A percentile compares a stretch with the other conserved stretches of the same genome.
Conservation (phyloP, 2,329 filamentous ascomycete species). For the Microdochium trichocladiopsis region DNA sequence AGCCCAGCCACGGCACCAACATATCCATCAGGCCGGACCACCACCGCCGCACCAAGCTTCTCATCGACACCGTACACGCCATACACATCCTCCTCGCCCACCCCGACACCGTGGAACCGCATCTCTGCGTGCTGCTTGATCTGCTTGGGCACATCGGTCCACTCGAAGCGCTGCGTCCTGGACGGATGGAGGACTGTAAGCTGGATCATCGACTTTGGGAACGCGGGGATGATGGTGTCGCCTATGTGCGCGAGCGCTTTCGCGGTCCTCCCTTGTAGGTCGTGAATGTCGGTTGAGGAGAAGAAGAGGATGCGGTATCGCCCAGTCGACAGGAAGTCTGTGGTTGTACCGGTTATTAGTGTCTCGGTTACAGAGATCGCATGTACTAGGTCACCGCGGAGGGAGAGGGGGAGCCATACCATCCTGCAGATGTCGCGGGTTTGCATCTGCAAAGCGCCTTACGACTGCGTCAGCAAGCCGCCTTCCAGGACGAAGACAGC, state of each 20-base stretch:
- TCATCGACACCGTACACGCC: slow-evolving; percentile 8
- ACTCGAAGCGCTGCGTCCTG: slow-evolving; percentile 6
- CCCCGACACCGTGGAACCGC: slow-evolving; percentile 9
- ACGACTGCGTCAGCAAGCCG: slow-evolving; percentile 15
- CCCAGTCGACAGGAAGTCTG: slow-evolving; percentile 14
- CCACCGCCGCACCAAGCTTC: slow-evolving; percentile 5
- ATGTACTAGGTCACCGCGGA: background rate
- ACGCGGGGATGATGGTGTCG: slow-evolving; percentile 5
- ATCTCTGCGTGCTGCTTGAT: slow-evolving; percentile 8
- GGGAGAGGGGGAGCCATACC: slow-evolving; percentile 4
- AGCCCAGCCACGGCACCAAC: slow-evolving; percentile 8
- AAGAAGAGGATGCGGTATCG: slow-evolving; percentile 15
- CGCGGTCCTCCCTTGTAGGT: slow-evolving; percentile 3
- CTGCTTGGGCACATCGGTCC: slow-evolving; percentile 10
- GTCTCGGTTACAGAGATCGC: background rate
- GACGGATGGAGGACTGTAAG: slow-evolving; percentile 10
- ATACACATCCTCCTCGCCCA: slow-evolving; percentile 9
- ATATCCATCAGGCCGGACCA: slow-evolving; percentile 13
- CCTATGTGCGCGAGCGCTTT: slow-evolving; percentile 5
- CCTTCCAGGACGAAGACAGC: slow-evolving; percentile 15
- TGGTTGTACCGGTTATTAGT: background rate
- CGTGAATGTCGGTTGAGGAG: slow-evolving; percentile 9
- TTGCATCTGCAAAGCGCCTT: slow-evolving; percentile 16
- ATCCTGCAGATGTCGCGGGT: slow-evolving; percentile 16
- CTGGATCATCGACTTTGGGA: slow-evolving; percentile 7